A percentile compares a stretch with the other conserved stretches of the same genome.
Evolutionary conservation across 1,284 basidiomycete genomes (phyloP).

Genomic region (Cryptococcus amylolentus): DNA sequence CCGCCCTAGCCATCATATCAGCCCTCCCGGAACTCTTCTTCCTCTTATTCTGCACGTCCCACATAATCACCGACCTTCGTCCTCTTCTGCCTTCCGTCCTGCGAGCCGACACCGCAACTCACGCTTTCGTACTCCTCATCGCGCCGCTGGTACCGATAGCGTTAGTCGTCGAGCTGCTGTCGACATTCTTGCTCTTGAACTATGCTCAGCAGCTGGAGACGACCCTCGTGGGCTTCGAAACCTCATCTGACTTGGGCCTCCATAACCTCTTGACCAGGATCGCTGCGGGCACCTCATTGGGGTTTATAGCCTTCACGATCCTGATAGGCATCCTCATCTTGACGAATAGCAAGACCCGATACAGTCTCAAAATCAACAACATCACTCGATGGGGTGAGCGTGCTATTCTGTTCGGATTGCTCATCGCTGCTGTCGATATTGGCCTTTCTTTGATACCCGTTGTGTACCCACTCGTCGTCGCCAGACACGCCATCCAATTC

Average conservation of each 20-base stretch:
- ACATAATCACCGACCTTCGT: constrained; percentile 15
- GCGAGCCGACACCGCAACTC: not conserved
- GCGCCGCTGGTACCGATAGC: constrained; percentile 19
- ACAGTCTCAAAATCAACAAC: not conserved
- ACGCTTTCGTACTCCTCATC: constrained; percentile 8
- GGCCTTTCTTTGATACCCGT: constrained; percentile 1
- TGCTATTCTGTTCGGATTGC: not conserved
- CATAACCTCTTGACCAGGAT: not conserved
- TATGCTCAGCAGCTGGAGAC: constrained; percentile 2
- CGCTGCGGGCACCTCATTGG: not conserved
- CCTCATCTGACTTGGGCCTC: not conserved
- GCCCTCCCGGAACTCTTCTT: constrained; percentile 16
- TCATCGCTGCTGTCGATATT: constrained; percentile 6
- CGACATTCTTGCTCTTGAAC: constrained; percentile 10
- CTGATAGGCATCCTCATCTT: constrained; percentile 13
- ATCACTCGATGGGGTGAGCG: constrained; percentile 5
- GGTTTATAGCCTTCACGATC: constrained; percentile 6
- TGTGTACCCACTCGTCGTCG: constrained; percentile 8
- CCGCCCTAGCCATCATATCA: constrained; percentile 17
- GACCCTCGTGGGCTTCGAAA: not conserved
- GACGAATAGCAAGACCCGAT: not conserved
- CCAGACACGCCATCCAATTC: not conserved
- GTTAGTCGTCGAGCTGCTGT: constrained; percentile 14
- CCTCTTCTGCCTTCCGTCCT: constrained; percentile 6
- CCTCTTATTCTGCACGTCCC: constrained; percentile 14